These are phyloP conservation scores for Colletotrichum sp. DNA, from an alignment of 2,329 filamentous ascomycete species.

Conservation along the genomic window DNA sequence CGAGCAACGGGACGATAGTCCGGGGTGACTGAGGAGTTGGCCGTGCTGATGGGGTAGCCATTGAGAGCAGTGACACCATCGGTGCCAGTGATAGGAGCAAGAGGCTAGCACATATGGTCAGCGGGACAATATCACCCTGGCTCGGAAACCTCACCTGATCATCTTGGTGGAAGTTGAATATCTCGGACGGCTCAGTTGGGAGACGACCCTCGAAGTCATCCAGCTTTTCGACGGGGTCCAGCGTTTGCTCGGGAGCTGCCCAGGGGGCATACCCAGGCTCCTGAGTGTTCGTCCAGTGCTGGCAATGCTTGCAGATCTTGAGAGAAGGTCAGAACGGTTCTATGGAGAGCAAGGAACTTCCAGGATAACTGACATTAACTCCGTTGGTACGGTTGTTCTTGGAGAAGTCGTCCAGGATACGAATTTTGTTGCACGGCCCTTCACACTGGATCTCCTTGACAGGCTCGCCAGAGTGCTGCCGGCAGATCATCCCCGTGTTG, in stretches of 20 bases:
- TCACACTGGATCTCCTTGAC: slow-evolving; percentile 33
- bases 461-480: slow-evolving; percentile 32
- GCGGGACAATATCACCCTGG: neutral
- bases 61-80: neutral
- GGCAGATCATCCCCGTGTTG: slow-evolving; percentile 41
- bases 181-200: slow-evolving; percentile 6
- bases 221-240: neutral
- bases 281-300: slow-evolving; percentile 39
- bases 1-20: neutral
- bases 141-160: neutral
- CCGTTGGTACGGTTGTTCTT: slow-evolving; percentile 31
- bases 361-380: slow-evolving; percentile 30
- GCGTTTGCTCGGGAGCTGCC: neutral
- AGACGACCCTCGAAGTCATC: neutral
- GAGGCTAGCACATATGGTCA: neutral
- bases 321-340: neutral
- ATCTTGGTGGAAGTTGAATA: neutral
- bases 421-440: slow-evolving; percentile 31
- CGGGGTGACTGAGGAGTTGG: neutral
- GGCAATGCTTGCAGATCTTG: slow-evolving; percentile 39
- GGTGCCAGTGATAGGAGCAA: slow-evolving; percentile 5
- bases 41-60: neutral
- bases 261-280: slow-evolving; percentile 29
- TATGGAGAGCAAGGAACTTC: neutral
- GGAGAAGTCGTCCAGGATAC: slow-evolving; percentile 33